Base-by-base conservation (phyloP, 1,284 basidiomycete species). In the Leccinum subrobustum region DNA sequence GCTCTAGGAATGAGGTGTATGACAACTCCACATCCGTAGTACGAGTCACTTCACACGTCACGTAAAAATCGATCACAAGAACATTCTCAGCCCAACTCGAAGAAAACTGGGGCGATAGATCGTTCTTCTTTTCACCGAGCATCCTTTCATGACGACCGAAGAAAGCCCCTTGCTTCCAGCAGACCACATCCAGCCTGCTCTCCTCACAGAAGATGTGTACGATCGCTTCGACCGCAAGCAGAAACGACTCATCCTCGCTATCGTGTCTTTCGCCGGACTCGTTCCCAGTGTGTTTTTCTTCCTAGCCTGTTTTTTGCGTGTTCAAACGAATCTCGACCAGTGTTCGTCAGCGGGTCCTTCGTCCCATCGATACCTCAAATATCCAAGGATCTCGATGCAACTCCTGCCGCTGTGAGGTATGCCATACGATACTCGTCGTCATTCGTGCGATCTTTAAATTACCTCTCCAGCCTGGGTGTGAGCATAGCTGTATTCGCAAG, bases 341-440 rank as follows among this genome's bases (percentile, higher is more conserved):
- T 80, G 55, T 75, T 84, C 62, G 75, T 81, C 12, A 71, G 77
- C 5, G 75, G 74, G 1, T 76, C 75, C 25, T 83, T 82, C 65
- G 73, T 83, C 11, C 82, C 83, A 0, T 78, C 77, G 2, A 80
- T 84, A 52, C 79, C 79, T 0, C 71, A 78, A 50, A 77, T 84
- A 42, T 71, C 77, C 1, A 62, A 62, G 9, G 80, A 84, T 52
- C 69, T 83, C 23, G 9, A 73, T 56, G 73, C 79, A 0, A 70
- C 79, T 0, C 67, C 73, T 0, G 67, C 75, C 12, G 65, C 77
- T n/a, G 75, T 82, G 60, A 78, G 80, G 71, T 78, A 73, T 58
- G 77, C 72, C n/a, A 5, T 47, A 14, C 31, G n/a, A 9, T 25
- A 52, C 51, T n/a, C 3, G 27, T 5, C 35, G 11, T 18, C 6